A percentile compares a stretch with the other conserved stretches of the same genome.
Evolutionary conservation across 2,329 filamentous ascomycete species (phyloP).

Genomic region (Monilinia fructicola): DNA sequence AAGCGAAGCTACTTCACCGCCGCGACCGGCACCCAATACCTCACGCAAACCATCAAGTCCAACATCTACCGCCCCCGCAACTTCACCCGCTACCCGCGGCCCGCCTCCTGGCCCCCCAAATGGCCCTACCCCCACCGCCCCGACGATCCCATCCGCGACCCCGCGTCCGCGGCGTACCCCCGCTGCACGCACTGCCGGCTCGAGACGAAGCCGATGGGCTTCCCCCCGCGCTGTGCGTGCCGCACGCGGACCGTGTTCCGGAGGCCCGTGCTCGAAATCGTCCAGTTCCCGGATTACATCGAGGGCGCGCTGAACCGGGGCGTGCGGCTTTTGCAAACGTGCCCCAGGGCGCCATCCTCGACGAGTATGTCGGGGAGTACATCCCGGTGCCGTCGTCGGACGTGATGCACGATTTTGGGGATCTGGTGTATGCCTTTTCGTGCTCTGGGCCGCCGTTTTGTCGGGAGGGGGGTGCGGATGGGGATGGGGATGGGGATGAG

Average conservation of each 20-base stretch:
- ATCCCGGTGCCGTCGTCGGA: neutral
- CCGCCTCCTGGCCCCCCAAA: neutral
- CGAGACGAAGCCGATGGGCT: neutral
- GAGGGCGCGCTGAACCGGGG: neutral
- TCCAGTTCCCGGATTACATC: neutral
- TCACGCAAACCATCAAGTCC: neutral
- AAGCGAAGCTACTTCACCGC: neutral
- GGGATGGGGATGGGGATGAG: neutral
- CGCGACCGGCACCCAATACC: neutral
- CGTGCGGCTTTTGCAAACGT: neutral
- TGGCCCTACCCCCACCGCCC: neutral
- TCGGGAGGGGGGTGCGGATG: neutral
- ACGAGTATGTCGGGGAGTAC: neutral
- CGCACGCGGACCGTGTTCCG: neutral
- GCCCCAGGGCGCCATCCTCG: neutral
- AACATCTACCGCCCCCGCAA: neutral
- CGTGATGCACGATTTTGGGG: neutral
- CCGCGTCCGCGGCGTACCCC: neutral
- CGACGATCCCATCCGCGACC: neutral
- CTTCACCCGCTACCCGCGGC: neutral
- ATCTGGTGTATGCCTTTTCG: neutral
- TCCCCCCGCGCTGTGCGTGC: neutral
- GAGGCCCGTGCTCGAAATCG: neutral
- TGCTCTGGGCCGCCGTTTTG: neutral
- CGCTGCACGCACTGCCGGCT: no score